Evolutionary conservation across 208 protist species (phyloP).

Genomic region (Crithidia acanthocephali): DNA sequence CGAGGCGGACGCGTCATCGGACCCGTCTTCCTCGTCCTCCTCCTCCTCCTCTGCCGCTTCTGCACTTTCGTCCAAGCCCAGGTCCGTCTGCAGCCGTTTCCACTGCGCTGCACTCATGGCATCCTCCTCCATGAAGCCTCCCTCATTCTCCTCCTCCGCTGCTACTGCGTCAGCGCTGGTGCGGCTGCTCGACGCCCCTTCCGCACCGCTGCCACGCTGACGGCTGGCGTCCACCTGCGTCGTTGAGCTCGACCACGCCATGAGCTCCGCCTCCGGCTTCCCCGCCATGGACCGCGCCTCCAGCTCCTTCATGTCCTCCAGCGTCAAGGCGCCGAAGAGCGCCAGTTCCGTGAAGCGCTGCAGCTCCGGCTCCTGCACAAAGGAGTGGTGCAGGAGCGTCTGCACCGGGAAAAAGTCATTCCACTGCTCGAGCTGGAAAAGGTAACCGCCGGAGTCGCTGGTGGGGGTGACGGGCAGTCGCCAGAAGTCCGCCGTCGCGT

Average conservation of each 20-base stretch:
- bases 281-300: slow-evolving; percentile 54
- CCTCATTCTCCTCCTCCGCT: slow-evolving; percentile 22
- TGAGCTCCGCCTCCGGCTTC: slow-evolving; percentile 40
- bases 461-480: slow-evolving; percentile 73
- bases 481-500: slow-evolving; percentile 88
- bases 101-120: slow-evolving; percentile 27
- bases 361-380: slow-evolving; percentile 58
- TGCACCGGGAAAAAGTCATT: slow-evolving; percentile 75
- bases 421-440: slow-evolving; percentile 83
- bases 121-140: slow-evolving; percentile 1
- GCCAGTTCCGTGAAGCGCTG: slow-evolving; percentile 66
- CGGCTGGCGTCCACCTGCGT: slow-evolving; percentile 3
- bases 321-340: slow-evolving; percentile 59
- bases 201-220: background rate
- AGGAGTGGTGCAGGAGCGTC: slow-evolving; percentile 53
- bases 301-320: slow-evolving; percentile 70
- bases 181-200: too few relatives aligned
- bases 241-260: slow-evolving; percentile 31
- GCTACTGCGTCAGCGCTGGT: too few relatives aligned
- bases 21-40: background rate
- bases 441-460: slow-evolving; percentile 84
- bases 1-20: background rate
- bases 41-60: slow-evolving; percentile 11
- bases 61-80: background rate
- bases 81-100: background rate